Evolutionary conservation across 2,329 filamentous ascomycete genomes (phyloP).

Genomic region (Pseudogymnoascus sp.): DNA sequence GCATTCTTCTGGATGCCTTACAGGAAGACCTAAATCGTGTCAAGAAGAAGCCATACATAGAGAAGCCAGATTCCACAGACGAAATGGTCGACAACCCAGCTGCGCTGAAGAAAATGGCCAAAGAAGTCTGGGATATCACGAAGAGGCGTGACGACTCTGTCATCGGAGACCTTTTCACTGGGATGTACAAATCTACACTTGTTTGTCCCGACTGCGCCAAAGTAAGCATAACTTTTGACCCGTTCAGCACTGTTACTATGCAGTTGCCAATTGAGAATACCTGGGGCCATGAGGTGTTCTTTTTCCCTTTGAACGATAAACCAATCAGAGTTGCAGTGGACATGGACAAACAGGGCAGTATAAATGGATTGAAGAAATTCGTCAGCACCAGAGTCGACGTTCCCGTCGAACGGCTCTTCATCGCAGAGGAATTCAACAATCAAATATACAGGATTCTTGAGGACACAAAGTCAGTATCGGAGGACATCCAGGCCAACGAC

Average conservation of each 20-base stretch:
- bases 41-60: slow-evolving; percentile 91
- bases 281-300: slow-evolving; percentile 69
- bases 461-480: slow-evolving; percentile 59
- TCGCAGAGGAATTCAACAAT: slow-evolving; percentile 72
- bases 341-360: slow-evolving; percentile 65
- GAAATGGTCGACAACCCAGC: slow-evolving; percentile 80
- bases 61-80: slow-evolving; percentile 95
- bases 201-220: slow-evolving; percentile 87
- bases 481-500: slow-evolving; percentile 59
- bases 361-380: slow-evolving; percentile 62
- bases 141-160: slow-evolving; percentile 89
- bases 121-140: slow-evolving; percentile 86
- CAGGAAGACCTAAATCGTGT: slow-evolving; percentile 94
- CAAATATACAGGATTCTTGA: slow-evolving; percentile 85
- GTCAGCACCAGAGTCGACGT: slow-evolving; percentile 62
- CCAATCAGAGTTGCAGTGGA: slow-evolving; percentile 72
- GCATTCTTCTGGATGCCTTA: slow-evolving; percentile 86
- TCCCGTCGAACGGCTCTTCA: slow-evolving; percentile 60
- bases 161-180: slow-evolving; percentile 90
- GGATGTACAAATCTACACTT: slow-evolving; percentile 96
- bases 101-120: slow-evolving; percentile 76
- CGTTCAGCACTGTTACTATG: slow-evolving; percentile 88
- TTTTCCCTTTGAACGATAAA: slow-evolving; percentile 64
- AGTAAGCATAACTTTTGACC: slow-evolving; percentile 97
- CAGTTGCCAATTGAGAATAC: slow-evolving; percentile 81